These are phyloP conservation scores for Eucalyptus curtisii DNA, from an alignment of 345 rosid genomes.

Conservation along the genomic window DNA sequence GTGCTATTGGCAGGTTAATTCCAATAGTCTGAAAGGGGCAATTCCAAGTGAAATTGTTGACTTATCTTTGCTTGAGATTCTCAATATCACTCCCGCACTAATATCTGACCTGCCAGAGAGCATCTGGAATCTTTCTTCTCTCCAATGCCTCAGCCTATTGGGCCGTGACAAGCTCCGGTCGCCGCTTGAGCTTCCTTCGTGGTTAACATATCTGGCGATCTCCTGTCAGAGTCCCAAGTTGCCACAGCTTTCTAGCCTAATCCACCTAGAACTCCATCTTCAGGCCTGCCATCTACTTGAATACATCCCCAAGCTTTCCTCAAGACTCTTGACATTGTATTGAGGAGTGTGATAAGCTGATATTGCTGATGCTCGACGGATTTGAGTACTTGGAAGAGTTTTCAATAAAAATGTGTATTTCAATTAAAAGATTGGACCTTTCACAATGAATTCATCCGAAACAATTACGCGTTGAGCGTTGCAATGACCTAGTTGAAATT, in stretches of 20 bases:
- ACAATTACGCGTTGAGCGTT: background rate
- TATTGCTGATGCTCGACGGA: background rate
- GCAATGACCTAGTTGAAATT: background rate
- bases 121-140: too few species aligned
- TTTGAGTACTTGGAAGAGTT: background rate
- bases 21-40: too few species aligned
- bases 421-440: background rate
- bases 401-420: background rate
- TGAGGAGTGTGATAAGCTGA: background rate
- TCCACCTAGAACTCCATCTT: too few species aligned
- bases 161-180: too few species aligned
- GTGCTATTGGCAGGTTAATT: too few species aligned
- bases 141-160: too few species aligned
- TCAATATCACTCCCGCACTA: accelerated
- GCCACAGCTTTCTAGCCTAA: too few species aligned
- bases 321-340: background rate
- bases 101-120: too few species aligned
- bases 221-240: too few species aligned
- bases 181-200: accelerated
- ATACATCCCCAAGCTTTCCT: background rate
- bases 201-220: background rate
- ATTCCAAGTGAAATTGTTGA: too few species aligned
- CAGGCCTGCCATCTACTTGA: background rate
- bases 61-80: too few species aligned
- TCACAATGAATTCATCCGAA: background rate